Percentiles rank a stretch among this genome's conserved stretches.
phyloP scores from a whole-genome alignment of 2,329 filamentous ascomycete genomes.

The Penicillium corylophilum region DNA sequence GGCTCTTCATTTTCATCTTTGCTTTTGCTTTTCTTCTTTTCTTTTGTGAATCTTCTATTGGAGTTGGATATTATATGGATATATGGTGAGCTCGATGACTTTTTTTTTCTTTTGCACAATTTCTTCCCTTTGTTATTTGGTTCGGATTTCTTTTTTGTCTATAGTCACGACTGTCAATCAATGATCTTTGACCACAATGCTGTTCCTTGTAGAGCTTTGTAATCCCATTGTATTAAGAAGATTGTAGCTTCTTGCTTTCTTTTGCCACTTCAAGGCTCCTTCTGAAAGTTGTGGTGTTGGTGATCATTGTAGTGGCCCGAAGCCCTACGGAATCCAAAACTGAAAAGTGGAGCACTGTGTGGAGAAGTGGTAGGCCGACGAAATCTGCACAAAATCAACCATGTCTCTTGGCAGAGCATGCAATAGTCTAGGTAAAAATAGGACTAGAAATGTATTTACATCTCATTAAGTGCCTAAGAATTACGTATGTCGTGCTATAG shows the following conservation, averaged over 20 bases:
- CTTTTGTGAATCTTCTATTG: slow-evolving; percentile 4
- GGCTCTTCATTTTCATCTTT: slow-evolving; percentile 9
- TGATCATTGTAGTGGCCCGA: neutral
- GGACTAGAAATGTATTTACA: neutral
- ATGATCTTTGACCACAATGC: neutral
- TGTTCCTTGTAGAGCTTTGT: neutral
- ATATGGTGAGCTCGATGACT: slow-evolving; percentile 12
- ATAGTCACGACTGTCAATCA: slow-evolving; percentile 20
- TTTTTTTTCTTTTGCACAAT: slow-evolving; percentile 3
- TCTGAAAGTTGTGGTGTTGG: neutral
- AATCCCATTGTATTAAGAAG: too few species aligned
- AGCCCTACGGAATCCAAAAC: neutral
- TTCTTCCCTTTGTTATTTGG: slow-evolving; percentile 18
- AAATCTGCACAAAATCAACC: neutral
- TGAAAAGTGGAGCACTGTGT: neutral
- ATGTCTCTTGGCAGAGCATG: neutral
- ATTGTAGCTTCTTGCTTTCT: neutral
- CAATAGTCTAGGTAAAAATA: neutral
- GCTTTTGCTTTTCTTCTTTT: slow-evolving; percentile 1
- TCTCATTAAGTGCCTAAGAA: neutral
- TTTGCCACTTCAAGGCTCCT: too few species aligned
- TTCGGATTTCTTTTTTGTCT: slow-evolving; percentile 16
- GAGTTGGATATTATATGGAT: slow-evolving; percentile 17
- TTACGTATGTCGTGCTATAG: neutral
- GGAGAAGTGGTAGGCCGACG: neutral